Percentiles rank a stretch among this genome's conserved stretches.
Evolutionary conservation across 176 grass and related monocot species (phyloP).

Genomic region (Aegilops sharonensis): DNA sequence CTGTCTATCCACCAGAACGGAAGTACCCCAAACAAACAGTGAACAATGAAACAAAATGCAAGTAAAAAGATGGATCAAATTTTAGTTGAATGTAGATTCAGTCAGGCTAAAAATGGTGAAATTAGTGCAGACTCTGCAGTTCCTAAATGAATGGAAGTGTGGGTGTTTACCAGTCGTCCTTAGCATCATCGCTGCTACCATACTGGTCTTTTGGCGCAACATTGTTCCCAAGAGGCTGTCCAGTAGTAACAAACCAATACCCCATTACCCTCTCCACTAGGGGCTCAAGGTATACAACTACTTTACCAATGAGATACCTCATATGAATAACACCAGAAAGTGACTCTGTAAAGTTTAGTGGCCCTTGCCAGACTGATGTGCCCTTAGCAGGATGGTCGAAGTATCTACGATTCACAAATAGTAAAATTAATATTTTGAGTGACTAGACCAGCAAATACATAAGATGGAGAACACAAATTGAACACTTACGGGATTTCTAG

Average conservation of each 20-base stretch:
- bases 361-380: slow-evolving; percentile 14
- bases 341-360: slow-evolving; percentile 20
- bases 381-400: slow-evolving; percentile 23
- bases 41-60: no score
- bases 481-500: slow-evolving; percentile 30
- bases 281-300: slow-evolving; percentile 27
- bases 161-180: slow-evolving; percentile 22
- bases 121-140: background rate
- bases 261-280: slow-evolving; percentile 9
- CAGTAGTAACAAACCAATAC: slow-evolving; percentile 15
- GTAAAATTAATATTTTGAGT: background rate
- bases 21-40: no score
- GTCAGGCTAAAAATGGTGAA: background rate
- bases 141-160: background rate
- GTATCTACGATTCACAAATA: slow-evolving; percentile 21
- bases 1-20: no score
- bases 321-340: background rate
- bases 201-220: background rate
- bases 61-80: background rate
- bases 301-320: slow-evolving; percentile 21
- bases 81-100: background rate
- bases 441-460: background rate
- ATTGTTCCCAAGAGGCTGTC: slow-evolving; percentile 23
- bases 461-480: background rate
- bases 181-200: background rate